Evolutionary conservation across 192 early-diverging fungal genomes (phyloP).

Genomic region (Podila epicladia): DNA sequence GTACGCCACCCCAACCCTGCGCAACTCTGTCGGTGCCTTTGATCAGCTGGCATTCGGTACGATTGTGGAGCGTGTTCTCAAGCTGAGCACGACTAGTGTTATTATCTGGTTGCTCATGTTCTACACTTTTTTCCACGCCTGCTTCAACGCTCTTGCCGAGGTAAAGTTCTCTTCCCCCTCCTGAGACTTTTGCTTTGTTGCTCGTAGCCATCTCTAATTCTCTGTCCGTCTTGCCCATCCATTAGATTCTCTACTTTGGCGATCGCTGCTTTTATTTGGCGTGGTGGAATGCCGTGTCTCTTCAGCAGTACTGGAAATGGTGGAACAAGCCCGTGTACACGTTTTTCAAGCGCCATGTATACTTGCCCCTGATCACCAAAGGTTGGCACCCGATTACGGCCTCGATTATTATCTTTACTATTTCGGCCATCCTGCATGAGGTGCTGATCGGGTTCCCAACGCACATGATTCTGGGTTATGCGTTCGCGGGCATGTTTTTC

Average conservation of each 20-base stretch:
- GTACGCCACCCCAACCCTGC: slow-evolving; percentile 83
- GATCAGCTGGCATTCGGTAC: slow-evolving; percentile 71
- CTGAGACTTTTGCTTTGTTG: not conserved
- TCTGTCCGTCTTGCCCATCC: not conserved
- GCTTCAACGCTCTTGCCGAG: slow-evolving; percentile 84
- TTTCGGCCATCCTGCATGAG: slow-evolving; percentile 92
- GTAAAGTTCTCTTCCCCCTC: slow-evolving; percentile 25
- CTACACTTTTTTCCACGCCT: slow-evolving; percentile 85
- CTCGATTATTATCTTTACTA: slow-evolving; percentile 74
- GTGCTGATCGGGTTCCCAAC: slow-evolving; percentile 87
- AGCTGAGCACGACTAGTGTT: slow-evolving; percentile 79
- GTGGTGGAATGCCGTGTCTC: slow-evolving; percentile 89
- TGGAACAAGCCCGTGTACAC: slow-evolving; percentile 94
- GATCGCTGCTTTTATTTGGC: slow-evolving; percentile 88
- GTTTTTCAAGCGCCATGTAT: slow-evolving; percentile 89
- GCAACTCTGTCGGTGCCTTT: slow-evolving; percentile 77
- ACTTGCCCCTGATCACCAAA: slow-evolving; percentile 78
- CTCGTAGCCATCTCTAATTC: not conserved
- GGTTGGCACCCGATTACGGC: slow-evolving; percentile 67
- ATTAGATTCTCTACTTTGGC: slow-evolving; percentile 79
- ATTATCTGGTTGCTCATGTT: slow-evolving; percentile 93
- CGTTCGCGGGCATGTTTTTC: slow-evolving; percentile 82
- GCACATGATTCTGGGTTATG: slow-evolving; percentile 81
- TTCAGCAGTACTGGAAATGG: slow-evolving; percentile 87
- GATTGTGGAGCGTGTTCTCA: slow-evolving; percentile 87